Evolutionary conservation across 768 basidiomycete genomes (phyloP).

Genomic region (Lactifluus pinguis): DNA sequence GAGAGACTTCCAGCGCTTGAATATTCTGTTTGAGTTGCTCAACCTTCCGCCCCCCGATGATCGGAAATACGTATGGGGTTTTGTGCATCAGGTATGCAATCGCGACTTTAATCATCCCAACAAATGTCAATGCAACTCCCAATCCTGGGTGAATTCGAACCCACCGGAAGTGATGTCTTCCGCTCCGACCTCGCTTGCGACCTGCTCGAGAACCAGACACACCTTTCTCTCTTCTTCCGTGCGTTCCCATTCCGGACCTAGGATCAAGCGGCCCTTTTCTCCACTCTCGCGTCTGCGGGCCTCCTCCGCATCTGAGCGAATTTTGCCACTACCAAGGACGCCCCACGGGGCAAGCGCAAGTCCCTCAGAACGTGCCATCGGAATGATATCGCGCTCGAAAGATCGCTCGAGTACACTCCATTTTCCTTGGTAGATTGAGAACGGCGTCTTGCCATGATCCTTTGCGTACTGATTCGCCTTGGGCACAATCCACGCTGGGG

Average conservation of each 20-base stretch:
- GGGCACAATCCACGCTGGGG: slow-evolving; percentile 33
- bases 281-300: slow-evolving; percentile 24
- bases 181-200: slow-evolving; percentile 42
- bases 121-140: neutral
- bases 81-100: slow-evolving; percentile 50
- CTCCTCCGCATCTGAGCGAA: slow-evolving; percentile 34
- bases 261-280: slow-evolving; percentile 28
- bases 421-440: slow-evolving; percentile 35
- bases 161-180: slow-evolving; percentile 39
- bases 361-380: slow-evolving; percentile 27
- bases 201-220: slow-evolving; percentile 29
- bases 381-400: slow-evolving; percentile 36
- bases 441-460: slow-evolving; percentile 31
- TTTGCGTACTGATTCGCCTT: slow-evolving; percentile 32
- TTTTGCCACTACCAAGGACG: slow-evolving; percentile 33
- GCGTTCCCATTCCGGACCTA: slow-evolving; percentile 7
- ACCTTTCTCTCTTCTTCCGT: slow-evolving; percentile 13
- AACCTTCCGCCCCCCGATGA: slow-evolving; percentile 44
- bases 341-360: slow-evolving; percentile 37
- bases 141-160: slow-evolving; percentile 8
- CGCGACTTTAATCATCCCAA: slow-evolving; percentile 29
- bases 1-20: slow-evolving; percentile 39
- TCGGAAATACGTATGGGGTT: slow-evolving; percentile 42
- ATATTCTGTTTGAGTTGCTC: slow-evolving; percentile 44
- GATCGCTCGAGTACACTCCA: slow-evolving; percentile 28